A percentile compares a stretch with the other conserved stretches of the same genome.
Conservation (phyloP, 2,329 filamentous ascomycete genomes). For the Neofusicoccum kwambonambiense region DNA sequence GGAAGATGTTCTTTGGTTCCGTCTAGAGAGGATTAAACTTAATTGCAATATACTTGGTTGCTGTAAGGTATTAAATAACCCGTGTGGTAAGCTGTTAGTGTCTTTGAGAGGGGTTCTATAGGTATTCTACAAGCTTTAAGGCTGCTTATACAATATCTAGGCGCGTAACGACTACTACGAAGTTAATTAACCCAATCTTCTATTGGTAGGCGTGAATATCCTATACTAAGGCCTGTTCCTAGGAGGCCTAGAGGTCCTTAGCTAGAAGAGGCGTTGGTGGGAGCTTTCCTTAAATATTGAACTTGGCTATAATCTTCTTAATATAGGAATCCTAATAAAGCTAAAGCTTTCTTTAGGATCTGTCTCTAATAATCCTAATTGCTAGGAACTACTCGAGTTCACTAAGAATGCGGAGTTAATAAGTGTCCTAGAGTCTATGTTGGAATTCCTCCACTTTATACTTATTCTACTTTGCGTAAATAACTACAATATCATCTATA, state of each 20-base stretch:
- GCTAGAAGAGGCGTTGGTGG: constrained; percentile 2
- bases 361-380: constrained; percentile 19
- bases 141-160: constrained; percentile 21
- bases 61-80: constrained; percentile 18
- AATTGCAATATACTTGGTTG: constrained; percentile 13
- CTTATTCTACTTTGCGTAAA: constrained; percentile 11
- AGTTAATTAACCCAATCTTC: constrained; percentile 23
- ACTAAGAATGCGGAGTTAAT: constrained; percentile 17
- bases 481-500: constrained; percentile 20
- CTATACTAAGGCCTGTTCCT: neutral
- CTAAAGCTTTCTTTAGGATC: constrained; percentile 3
- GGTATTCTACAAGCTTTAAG: constrained; percentile 21
- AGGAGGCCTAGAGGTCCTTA: constrained; percentile 12
- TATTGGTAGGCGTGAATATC: constrained; percentile 23
- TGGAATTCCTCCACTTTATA: constrained; percentile 7
- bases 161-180: constrained; percentile 18
- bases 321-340: constrained; percentile 22
- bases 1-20: no score
- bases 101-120: constrained; percentile 21
- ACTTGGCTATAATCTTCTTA: constrained; percentile 22
- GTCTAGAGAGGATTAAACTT: neutral
- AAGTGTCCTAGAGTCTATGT: constrained; percentile 3
- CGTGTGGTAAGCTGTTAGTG: constrained; percentile 22
- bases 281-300: constrained; percentile 12
- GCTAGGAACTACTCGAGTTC: constrained; percentile 19